These are phyloP conservation scores for Verticillium zaregamsianum DNA, from an alignment of 2,329 filamentous ascomycete species.

Conservation along the genomic window DNA sequence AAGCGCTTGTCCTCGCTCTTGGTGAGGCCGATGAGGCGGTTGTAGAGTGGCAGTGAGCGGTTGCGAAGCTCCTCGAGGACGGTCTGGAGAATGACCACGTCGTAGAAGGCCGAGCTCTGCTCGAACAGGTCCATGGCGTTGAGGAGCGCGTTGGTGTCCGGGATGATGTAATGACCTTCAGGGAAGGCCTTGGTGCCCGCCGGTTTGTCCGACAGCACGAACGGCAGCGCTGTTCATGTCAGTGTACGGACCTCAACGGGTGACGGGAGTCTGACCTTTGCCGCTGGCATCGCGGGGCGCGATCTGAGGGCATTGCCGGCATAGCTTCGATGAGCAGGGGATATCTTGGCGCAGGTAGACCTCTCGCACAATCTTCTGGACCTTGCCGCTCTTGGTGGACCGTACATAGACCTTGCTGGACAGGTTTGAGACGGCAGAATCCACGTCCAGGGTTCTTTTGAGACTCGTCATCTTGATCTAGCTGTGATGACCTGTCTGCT, in stretches of 20 bases:
- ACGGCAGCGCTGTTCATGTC: constrained; percentile 60
- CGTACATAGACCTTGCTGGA: constrained; percentile 95
- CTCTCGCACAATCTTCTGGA: constrained; percentile 97
- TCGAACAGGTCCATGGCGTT: constrained; percentile 98
- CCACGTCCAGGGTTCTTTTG: constrained; percentile 51
- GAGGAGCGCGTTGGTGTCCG: constrained; percentile 92
- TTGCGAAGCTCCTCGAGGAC: constrained; percentile 96
- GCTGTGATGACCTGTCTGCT: background rate
- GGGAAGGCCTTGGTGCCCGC: constrained; percentile 79
- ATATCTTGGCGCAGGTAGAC: constrained; percentile 95
- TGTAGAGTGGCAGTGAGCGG: constrained; percentile 89
- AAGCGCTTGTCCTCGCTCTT: constrained; percentile 97
- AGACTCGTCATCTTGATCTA: constrained; percentile 56
- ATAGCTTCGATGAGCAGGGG: constrained; percentile 90
- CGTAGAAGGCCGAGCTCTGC: constrained; percentile 84
- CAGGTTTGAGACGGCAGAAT: constrained; percentile 64
- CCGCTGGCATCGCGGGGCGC: background rate
- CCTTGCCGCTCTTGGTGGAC: constrained; percentile 92
- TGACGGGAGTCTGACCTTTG: background rate
- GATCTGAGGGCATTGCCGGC: constrained; percentile 66
- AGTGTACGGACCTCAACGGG: background rate
- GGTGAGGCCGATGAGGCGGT: constrained; percentile 82
- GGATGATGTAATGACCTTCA: constrained; percentile 87
- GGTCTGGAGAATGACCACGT: constrained; percentile 94
- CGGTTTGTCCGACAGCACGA: constrained; percentile 84